Evolutionary conservation across 371 early-diverging fungal species (phyloP).

Genomic region (Cladochytrium tenue): DNA sequence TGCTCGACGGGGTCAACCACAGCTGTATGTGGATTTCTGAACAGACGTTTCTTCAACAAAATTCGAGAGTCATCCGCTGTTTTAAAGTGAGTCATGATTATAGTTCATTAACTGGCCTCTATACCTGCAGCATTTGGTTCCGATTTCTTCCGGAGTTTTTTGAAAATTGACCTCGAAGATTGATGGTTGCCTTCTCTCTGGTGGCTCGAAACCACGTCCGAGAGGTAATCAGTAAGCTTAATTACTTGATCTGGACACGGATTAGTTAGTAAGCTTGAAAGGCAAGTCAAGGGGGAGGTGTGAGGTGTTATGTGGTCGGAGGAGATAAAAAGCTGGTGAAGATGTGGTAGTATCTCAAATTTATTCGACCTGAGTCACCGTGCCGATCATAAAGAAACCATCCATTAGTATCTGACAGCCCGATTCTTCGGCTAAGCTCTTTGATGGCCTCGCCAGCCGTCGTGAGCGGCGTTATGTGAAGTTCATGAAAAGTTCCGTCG

Average conservation of each 20-base stretch:
- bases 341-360: not conserved
- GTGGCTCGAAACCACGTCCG: conserved; percentile 35
- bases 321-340: not conserved
- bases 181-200: conserved; percentile 22
- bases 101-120: not conserved
- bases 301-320: not conserved
- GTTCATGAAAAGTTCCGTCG: conserved; percentile 33
- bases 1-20: conserved; percentile 43
- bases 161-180: conserved; percentile 11
- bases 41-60: conserved; percentile 42
- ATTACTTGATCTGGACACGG: conserved; percentile 33
- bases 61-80: conserved; percentile 22
- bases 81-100: not conserved
- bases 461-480: conserved; percentile 34
- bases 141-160: conserved; percentile 11
- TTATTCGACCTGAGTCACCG: conserved; percentile 17
- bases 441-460: conserved; percentile 44
- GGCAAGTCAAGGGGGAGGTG: too few species aligned
- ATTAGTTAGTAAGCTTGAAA: too few species aligned
- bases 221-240: conserved; percentile 40
- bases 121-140: not conserved
- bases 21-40: conserved; percentile 33
- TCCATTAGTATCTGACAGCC: conserved; percentile 32
- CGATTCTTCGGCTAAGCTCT: conserved; percentile 34
- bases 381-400: conserved; percentile 45